phyloP scores from a whole-genome alignment of 2,329 filamentous ascomycete species.

The Pseudogymnoascus sp. region DNA sequence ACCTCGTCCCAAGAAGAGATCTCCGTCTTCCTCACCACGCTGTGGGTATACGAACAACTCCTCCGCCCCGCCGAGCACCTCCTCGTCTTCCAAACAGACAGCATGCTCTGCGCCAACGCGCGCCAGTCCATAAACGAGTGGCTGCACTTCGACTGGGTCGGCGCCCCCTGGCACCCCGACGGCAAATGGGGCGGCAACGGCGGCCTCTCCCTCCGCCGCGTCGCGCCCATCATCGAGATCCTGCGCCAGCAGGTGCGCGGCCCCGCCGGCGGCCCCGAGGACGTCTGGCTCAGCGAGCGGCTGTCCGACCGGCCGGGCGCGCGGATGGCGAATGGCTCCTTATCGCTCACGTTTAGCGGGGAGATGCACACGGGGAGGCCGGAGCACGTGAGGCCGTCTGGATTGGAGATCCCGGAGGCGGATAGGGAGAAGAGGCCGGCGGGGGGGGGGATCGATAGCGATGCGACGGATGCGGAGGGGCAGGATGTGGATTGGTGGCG shows the following conservation, averaged over 20 bases:
- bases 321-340: conserved; percentile 43
- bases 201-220: conserved; percentile 41
- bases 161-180: conserved; percentile 23
- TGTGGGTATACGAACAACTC: conserved; percentile 43
- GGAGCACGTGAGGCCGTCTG: conserved; percentile 18
- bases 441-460: neutral
- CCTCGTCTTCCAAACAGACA: conserved; percentile 47
- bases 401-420: neutral
- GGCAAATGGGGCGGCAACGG: conserved; percentile 26
- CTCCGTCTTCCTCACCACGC: conserved; percentile 42
- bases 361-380: conserved; percentile 36
- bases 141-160: conserved; percentile 38
- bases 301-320: conserved; percentile 41
- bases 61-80: conserved; percentile 45
- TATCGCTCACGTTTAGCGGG: conserved; percentile 41
- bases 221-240: conserved; percentile 44
- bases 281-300: conserved; percentile 47
- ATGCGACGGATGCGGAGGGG: conserved; percentile 18
- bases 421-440: neutral
- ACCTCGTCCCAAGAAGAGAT: conserved; percentile 44
- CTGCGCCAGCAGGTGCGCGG: conserved; percentile 39
- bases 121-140: conserved; percentile 39
- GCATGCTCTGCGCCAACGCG: conserved; percentile 47
- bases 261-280: conserved; percentile 41
- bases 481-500: conserved; percentile 42